Percentiles rank a stretch among this genome's conserved stretches.
Evolutionary conservation across 2,329 filamentous ascomycete species (phyloP).

Genomic region (Trichothecium roseum): DNA sequence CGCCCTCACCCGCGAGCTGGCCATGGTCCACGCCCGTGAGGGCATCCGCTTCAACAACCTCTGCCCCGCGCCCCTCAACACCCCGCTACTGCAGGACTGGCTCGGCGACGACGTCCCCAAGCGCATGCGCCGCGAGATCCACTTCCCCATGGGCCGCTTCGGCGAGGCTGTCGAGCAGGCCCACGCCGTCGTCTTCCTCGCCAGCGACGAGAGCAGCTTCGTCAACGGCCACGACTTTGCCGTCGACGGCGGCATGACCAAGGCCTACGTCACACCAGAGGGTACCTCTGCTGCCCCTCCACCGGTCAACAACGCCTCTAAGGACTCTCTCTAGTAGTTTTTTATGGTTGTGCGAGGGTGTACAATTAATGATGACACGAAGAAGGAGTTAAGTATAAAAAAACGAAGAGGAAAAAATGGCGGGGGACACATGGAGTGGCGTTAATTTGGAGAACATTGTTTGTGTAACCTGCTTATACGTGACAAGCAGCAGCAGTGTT

Average conservation of each 20-base stretch:
- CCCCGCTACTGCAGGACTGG: slow-evolving; percentile 86
- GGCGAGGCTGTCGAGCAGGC: slow-evolving; percentile 93
- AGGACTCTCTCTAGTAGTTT: slow-evolving; percentile 25
- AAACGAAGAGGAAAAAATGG: not conserved
- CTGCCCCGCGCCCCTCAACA: slow-evolving; percentile 87
- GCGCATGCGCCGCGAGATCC: slow-evolving; percentile 71
- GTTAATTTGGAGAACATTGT: not conserved
- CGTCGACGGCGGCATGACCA: slow-evolving; percentile 92
- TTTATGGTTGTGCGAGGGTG: not conserved
- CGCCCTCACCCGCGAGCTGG: slow-evolving; percentile 80
- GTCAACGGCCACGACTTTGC: slow-evolving; percentile 89
- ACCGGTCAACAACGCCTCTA: slow-evolving; percentile 51
- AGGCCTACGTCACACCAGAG: slow-evolving; percentile 69
- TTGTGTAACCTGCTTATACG: too few species aligned
- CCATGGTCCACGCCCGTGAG: slow-evolving; percentile 85
- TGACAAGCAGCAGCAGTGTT: too few species aligned
- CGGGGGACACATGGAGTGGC: not conserved
- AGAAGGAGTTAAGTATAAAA: slow-evolving; percentile 2
- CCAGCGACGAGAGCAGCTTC: slow-evolving; percentile 80
- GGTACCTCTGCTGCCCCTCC: slow-evolving; percentile 38
- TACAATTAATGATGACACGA: not conserved
- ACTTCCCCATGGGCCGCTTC: slow-evolving; percentile 82
- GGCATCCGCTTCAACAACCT: slow-evolving; percentile 82
- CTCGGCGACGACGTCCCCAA: slow-evolving; percentile 78
- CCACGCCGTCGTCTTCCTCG: slow-evolving; percentile 77